phyloP scores from a whole-genome alignment of 1,139 yeast genomes.

The Kluyveromyces sp. region DNA sequence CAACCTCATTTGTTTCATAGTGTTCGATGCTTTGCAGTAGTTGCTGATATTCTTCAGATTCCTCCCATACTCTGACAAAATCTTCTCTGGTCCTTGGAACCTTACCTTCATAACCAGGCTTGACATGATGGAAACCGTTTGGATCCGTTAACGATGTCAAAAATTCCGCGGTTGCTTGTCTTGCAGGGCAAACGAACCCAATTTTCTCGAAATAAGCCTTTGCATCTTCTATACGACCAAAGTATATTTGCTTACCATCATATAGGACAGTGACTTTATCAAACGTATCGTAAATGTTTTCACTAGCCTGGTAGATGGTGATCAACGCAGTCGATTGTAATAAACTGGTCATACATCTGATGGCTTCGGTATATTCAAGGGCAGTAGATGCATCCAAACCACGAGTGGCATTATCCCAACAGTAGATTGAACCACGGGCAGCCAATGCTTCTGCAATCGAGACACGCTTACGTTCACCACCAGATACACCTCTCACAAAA shows the following conservation, averaged over 20 bases:
- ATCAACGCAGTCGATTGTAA: slow-evolving; percentile 36
- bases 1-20: slow-evolving; percentile 32
- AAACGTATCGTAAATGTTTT: slow-evolving; percentile 39
- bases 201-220: slow-evolving; percentile 38
- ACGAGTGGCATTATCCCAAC: slow-evolving; percentile 60
- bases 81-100: slow-evolving; percentile 68
- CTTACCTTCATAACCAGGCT: slow-evolving; percentile 44
- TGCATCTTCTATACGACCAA: slow-evolving; percentile 36
- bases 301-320: slow-evolving; percentile 42
- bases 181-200: slow-evolving; percentile 47
- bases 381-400: slow-evolving; percentile 58
- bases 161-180: slow-evolving; percentile 54
- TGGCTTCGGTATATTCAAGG: slow-evolving; percentile 38
- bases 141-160: slow-evolving; percentile 55
- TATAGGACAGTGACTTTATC: slow-evolving; percentile 39
- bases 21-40: slow-evolving; percentile 39
- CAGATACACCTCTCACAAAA: slow-evolving; percentile 70
- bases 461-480: slow-evolving; percentile 81
- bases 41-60: slow-evolving; percentile 44
- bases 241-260: slow-evolving; percentile 40
- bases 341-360: slow-evolving; percentile 35
- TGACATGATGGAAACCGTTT: slow-evolving; percentile 31
- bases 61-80: slow-evolving; percentile 57
- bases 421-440: slow-evolving; percentile 43
- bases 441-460: slow-evolving; percentile 59